Evolutionary conservation across 208 protist species (phyloP).

Genomic region (Trypanosoma vivax): DNA sequence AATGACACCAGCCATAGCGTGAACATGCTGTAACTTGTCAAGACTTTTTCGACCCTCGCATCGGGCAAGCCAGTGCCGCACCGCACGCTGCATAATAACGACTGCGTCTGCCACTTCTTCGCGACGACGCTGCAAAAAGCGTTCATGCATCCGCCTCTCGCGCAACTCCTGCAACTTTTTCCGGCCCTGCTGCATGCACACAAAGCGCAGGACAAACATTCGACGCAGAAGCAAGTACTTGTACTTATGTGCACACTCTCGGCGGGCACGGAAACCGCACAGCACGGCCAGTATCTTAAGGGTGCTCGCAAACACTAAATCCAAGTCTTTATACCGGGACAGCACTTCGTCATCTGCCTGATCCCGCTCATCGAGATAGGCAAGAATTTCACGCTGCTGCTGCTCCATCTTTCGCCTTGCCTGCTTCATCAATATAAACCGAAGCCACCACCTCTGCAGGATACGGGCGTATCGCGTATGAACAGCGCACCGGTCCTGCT

Average conservation of each 20-base stretch:
- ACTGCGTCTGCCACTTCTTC: constrained; percentile 54
- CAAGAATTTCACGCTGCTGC: constrained; percentile 22
- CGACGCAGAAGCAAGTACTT: constrained; percentile 14
- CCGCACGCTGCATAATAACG: constrained; percentile 35
- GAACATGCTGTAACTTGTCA: neutral
- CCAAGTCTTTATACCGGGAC: constrained; percentile 15
- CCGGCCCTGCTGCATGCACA: constrained; percentile 27
- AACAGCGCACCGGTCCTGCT: constrained; percentile 19
- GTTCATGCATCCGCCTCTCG: constrained; percentile 8
- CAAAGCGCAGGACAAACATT: constrained; percentile 29
- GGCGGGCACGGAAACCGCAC: constrained; percentile 33
- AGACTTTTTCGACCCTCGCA: neutral
- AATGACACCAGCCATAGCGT: constrained; percentile 20
- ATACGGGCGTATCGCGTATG: neutral
- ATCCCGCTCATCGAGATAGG: constrained; percentile 25
- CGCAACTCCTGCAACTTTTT: constrained; percentile 18
- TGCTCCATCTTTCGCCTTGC: neutral
- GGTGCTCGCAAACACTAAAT: constrained; percentile 15
- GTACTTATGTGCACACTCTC: constrained; percentile 11
- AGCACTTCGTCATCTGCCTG: constrained; percentile 19
- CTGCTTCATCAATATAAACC: constrained; percentile 1
- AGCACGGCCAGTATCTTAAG: constrained; percentile 42
- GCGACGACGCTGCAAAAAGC: constrained; percentile 24
- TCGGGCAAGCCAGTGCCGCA: constrained; percentile 31
- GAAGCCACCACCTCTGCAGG: constrained; percentile 10